A percentile compares a stretch with the other conserved stretches of the same genome.
Evolutionary conservation across 306 rosid genomes (phyloP).

Genomic region (Rosa lucieae): DNA sequence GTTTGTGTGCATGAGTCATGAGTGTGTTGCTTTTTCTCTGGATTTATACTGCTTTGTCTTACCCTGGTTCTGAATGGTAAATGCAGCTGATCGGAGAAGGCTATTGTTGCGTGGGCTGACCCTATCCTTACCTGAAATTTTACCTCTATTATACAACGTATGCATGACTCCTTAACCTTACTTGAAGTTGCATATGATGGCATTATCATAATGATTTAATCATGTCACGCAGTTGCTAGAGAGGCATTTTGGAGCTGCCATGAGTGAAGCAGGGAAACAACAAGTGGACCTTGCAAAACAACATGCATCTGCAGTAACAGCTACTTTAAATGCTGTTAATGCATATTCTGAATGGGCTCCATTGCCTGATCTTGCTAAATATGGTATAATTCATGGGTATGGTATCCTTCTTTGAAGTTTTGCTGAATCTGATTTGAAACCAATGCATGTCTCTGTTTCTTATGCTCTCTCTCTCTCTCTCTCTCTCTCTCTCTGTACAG

Average conservation of each 20-base stretch:
- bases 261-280: constrained; percentile 72
- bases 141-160: constrained; percentile 80
- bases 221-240: constrained; percentile 71
- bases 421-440: constrained; percentile 23
- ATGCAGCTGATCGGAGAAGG: constrained; percentile 83
- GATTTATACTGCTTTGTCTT: constrained; percentile 24
- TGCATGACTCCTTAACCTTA: constrained; percentile 28
- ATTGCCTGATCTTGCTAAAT: constrained; percentile 78
- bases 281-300: constrained; percentile 74
- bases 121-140: constrained; percentile 80
- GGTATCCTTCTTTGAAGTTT: constrained; percentile 34
- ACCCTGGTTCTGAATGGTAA: constrained; percentile 30
- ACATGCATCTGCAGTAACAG: constrained; percentile 75
- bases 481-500: constrained; percentile 44
- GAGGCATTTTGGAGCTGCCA: constrained; percentile 79
- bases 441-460: constrained; percentile 23
- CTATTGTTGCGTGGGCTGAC: constrained; percentile 87
- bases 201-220: constrained; percentile 30
- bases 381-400: constrained; percentile 92
- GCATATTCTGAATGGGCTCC: constrained; percentile 99
- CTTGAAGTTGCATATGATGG: constrained; percentile 13
- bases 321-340: constrained; percentile 77
- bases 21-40: constrained; percentile 21
- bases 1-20: neutral
- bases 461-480: constrained; percentile 9